Conservation (phyloP, 225 moss, liverwort and hornwort genomes). For the Bryum argenteum region DNA sequence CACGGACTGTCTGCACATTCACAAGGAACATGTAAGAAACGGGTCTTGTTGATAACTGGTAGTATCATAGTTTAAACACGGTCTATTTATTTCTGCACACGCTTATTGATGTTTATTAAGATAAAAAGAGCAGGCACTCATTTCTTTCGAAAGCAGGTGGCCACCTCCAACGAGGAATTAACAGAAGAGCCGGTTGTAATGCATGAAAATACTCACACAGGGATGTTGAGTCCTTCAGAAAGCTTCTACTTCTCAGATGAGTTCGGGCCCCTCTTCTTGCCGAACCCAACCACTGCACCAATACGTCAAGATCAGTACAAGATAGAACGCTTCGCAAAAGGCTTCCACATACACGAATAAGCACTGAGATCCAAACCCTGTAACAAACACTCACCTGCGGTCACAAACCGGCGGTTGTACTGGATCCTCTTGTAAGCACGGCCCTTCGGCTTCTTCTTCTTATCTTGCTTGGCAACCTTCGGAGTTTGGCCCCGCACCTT, state of each 20-base stretch:
- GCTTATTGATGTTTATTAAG: neutral
- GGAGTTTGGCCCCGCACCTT: constrained; percentile 16
- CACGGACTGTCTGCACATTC: constrained; percentile 11
- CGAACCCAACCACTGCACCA: constrained; percentile 18
- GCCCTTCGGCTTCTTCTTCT: constrained; percentile 14
- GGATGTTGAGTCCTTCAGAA: neutral
- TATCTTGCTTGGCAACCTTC: constrained; percentile 16
- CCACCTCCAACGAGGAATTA: no score
- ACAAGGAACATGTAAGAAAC: neutral
- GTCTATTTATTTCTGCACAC: neutral
- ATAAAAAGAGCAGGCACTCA: no score
- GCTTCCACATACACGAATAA: neutral
- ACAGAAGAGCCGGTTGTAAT: no score
- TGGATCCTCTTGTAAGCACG: constrained; percentile 6
- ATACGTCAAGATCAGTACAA: neutral
- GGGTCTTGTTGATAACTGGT: neutral
- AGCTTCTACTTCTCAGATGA: constrained; percentile 16
- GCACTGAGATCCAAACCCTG: neutral
- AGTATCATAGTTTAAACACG: neutral
- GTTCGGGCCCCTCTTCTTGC: constrained; percentile 12
- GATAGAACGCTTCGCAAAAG: neutral
- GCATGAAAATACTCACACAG: neutral
- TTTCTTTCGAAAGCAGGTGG: no score
- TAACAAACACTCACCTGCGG: constrained; percentile 10
- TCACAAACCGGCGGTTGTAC: constrained; percentile 30